A percentile compares a stretch with the other conserved stretches of the same genome.
These are phyloP conservation scores for Fusarium globosum DNA, from an alignment of 2,329 filamentous ascomycete species.

Conservation along the genomic window DNA sequence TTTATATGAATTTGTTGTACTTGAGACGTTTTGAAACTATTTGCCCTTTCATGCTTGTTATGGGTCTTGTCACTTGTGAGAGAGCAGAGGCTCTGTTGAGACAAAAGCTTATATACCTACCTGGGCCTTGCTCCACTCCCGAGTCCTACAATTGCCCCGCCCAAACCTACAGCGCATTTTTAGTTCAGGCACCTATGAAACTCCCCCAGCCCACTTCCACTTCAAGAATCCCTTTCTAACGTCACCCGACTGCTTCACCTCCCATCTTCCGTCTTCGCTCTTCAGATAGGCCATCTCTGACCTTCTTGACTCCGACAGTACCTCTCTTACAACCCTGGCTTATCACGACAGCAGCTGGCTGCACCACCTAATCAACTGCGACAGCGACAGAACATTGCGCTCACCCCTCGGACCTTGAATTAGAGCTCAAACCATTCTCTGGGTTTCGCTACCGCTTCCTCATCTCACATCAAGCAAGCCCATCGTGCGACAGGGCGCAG, in stretches of 20 bases:
- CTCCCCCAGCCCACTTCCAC: constrained; percentile 26
- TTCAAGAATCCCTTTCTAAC: constrained; percentile 32
- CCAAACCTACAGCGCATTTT: constrained; percentile 26
- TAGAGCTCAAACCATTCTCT: background rate
- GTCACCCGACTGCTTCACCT: constrained; percentile 38
- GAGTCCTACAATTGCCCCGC: constrained; percentile 16
- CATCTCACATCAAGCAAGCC: background rate
- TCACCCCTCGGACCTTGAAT: background rate
- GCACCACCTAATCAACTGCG: constrained; percentile 1
- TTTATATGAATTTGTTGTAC: background rate
- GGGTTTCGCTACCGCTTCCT: constrained; percentile 3
- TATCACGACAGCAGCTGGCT: constrained; percentile 30
- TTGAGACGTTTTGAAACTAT: background rate
- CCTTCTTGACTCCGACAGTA: constrained; percentile 1
- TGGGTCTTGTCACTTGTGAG: background rate
- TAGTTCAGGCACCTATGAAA: constrained; percentile 45
- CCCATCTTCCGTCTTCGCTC: constrained; percentile 19
- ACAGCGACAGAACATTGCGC: background rate
- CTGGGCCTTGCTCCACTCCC: background rate
- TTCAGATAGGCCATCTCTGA: constrained; percentile 19
- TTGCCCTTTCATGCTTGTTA: background rate
- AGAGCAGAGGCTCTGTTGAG: background rate
- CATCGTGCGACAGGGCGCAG: constrained; percentile 11
- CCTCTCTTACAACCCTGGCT: background rate
- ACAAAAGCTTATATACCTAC: constrained; percentile 1